Evolutionary conservation across 2,329 filamentous ascomycete genomes (phyloP), one percentile per base, ranked within the genome.

Genomic region (Chalaropsis ovoidea): DNA sequence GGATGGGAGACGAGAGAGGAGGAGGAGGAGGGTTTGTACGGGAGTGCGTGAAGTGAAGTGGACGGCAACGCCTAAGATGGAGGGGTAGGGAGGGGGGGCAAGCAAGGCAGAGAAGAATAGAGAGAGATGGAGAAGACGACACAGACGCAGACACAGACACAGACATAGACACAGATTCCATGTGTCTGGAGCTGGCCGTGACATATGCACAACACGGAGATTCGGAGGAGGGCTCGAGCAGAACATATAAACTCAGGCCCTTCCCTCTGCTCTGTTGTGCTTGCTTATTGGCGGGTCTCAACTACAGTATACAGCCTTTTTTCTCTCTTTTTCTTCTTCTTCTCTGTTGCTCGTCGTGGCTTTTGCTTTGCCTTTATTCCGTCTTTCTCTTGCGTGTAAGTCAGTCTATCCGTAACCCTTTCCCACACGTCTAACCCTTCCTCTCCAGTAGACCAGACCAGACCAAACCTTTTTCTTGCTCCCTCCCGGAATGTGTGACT

Each of bases 401-500:
- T 60, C 8, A 27, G 11, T 6, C 15, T 49, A 6, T 5, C 41
- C 24, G 52, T 35, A 58, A 35, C 52, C 52, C 52, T 58, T 58
- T n/a, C 4, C 31, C 31, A 2, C 6, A 31, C 6, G 6, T 31
- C 31, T 31, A 19, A 22, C 19, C 45, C 45, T 5, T 6, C 43
- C 43, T n/a, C 42, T 17, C n/a, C 6, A 2, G 2, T 31, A 2
- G 2, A 6, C 31, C 31, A 31, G 31, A 6, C 31, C 31, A 31
- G 42, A 15, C 49, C 27, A 56, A 35, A 24, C 54, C 17, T 41
- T 41, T 5, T 39, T 24, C 45, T 11, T 39, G 60, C 7, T 60
- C 17, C 31, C 24, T 19, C 39, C 66, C 71, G 77, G 35, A 67
- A 83, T 84, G 82, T 84, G 82, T 72, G 79, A 83, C 73, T 88